Evolutionary conservation across 768 basidiomycete species (phyloP), one percentile per base, ranked within the genome.

Genomic region (Serendipita sp.): DNA sequence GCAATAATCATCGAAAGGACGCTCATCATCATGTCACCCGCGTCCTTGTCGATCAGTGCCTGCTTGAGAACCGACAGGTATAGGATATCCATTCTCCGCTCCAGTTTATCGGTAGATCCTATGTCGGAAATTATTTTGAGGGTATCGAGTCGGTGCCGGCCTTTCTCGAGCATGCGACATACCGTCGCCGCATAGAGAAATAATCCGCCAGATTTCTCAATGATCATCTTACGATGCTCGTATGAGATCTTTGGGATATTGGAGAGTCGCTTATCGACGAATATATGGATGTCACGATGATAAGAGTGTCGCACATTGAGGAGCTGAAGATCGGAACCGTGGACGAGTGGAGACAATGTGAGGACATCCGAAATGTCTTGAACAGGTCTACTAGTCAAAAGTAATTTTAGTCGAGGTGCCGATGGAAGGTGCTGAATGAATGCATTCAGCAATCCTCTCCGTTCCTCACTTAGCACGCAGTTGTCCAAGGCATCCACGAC

Each of bases 401-500:
- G 35, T 3, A 60, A 4, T 36, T 60, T 60, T 11, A 60, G 18
- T 11, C 36, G 28, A 28, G 56, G 56, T 4, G 36, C 56, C 4
- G 30, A n/a, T n/a, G 28, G 28, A 4, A 60, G 56, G 8, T 60
- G 28, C 18, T 10, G 16, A 36, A 60, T 23, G 4, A 60, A 10
- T 10, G n/a, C 28, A 18, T 60, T 60, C 10, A 60, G 28, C 10
- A 60, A 35, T 10, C 4, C 28, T n/a, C 13, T 4, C 16, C 56
- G 4, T 10, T n/a, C 18, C 35, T 60, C 48, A 41, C 41, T 51
- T 10, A 38, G 34, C 30, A 23, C 56, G 36, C 56, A 60, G 35
- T 60, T 60, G 34, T 60, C 56, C 30, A 60, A 30, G 11, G 56
- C 56, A 60, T 60, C 56, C 10, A 60, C 35, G 28, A 60, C 56